These are phyloP conservation scores for Malassezia yamatoensis DNA, from an alignment of 1,284 basidiomycete species.

Conservation along the genomic window DNA sequence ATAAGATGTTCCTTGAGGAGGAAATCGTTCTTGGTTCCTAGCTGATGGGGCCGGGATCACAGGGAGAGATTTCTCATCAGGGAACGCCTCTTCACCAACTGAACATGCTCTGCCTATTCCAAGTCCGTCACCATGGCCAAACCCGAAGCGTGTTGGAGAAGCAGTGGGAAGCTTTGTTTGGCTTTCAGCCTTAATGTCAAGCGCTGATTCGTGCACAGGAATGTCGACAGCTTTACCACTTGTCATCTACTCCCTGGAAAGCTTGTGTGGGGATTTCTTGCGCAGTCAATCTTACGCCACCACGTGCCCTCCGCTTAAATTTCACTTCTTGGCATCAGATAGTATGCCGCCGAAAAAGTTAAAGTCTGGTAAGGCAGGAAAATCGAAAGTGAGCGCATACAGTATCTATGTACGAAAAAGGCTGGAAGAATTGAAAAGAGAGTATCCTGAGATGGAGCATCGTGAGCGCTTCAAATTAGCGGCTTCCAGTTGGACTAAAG, in stretches of 20 bases:
- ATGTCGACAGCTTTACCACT: neutral
- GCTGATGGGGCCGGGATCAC: no score
- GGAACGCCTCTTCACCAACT: neutral
- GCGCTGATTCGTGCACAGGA: neutral
- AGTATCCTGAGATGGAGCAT: constrained; percentile 30
- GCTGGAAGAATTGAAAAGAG: constrained; percentile 34
- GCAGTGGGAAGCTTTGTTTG: no score
- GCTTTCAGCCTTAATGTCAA: no score
- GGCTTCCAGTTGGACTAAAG: constrained; percentile 24
- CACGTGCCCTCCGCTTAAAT: neutral
- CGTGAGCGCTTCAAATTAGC: constrained; percentile 40
- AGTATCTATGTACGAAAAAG: constrained; percentile 28
- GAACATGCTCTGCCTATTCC: neutral
- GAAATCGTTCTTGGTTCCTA: no score
- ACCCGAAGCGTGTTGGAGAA: no score
- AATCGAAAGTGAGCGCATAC: constrained; percentile 15
- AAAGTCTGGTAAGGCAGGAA: neutral
- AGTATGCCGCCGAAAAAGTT: neutral
- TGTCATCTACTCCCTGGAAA: neutral
- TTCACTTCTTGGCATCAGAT: no score
- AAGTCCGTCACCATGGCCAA: no score
- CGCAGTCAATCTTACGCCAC: neutral
- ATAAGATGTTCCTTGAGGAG: no score
- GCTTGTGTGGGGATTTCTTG: no score
- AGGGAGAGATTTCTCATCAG: no score